phyloP scores from a whole-genome alignment of 2,329 filamentous ascomycete species.

The Blastomyces gilchristii region DNA sequence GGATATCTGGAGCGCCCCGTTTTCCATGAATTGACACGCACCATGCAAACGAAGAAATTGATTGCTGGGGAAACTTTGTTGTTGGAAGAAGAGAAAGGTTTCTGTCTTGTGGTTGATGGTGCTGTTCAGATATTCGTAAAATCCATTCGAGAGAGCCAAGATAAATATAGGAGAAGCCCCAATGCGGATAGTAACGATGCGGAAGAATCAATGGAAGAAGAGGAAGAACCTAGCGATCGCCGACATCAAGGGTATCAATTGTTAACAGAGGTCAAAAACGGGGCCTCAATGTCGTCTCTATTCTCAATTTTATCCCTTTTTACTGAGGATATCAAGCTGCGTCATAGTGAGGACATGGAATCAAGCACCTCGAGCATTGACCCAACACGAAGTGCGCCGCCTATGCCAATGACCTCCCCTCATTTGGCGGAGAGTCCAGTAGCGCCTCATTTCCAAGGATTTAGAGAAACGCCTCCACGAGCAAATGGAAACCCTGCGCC shows the following conservation, averaged over 20 bases:
- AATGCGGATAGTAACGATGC: conserved; percentile 34
- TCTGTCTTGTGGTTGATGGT: conserved; percentile 93
- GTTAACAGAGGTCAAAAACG: conserved; percentile 93
- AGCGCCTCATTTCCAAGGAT: conserved; percentile 16
- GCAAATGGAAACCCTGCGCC: conserved; percentile 23
- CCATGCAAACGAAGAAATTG: conserved; percentile 95
- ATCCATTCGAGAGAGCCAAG: conserved; percentile 49
- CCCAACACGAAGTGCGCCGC: conserved; percentile 28
- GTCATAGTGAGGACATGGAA: conserved; percentile 50
- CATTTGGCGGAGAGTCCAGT: conserved; percentile 23
- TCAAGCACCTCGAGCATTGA: conserved; percentile 29
- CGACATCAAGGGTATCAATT: conserved; percentile 83
- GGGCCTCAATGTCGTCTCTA: conserved; percentile 93
- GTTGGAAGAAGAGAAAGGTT: conserved; percentile 94
- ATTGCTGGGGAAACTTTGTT: conserved; percentile 93
- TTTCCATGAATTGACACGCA: conserved; percentile 92
- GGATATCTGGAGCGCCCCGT: conserved; percentile 93
- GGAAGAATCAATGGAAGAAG: conserved; percentile 32
- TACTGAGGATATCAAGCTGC: conserved; percentile 82
- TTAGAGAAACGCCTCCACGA: conserved; percentile 13
- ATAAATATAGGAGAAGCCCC: conserved; percentile 23
- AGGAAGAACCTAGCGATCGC: conserved; percentile 50
- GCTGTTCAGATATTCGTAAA: conserved; percentile 97
- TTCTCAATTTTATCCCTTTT: conserved; percentile 93
- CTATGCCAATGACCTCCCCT: conserved; percentile 31